Percentiles rank a stretch among this genome's conserved stretches.
Evolutionary conservation across 2,329 filamentous ascomycete genomes (phyloP).

Genomic region (Huntiella omanensis): DNA sequence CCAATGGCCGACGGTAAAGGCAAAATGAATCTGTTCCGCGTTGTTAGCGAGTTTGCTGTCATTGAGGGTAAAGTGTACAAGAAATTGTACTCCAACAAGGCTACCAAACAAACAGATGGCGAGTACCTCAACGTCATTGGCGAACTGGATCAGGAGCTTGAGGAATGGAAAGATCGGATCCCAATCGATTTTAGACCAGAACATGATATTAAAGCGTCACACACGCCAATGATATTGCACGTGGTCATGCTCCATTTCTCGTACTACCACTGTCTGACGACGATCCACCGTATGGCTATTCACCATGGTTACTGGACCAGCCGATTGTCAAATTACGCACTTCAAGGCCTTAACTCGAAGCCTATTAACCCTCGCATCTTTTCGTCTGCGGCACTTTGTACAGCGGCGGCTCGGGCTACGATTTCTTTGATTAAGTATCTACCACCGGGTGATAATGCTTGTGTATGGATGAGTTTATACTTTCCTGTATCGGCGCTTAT

Average conservation of each 20-base stretch:
- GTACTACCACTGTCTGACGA: constrained; percentile 95
- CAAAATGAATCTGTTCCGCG: constrained; percentile 85
- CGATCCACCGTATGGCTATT: constrained; percentile 95
- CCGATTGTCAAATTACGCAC: constrained; percentile 80
- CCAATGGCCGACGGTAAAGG: constrained; percentile 72
- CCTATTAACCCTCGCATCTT: constrained; percentile 89
- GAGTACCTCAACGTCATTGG: constrained; percentile 91
- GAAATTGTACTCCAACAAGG: constrained; percentile 78
- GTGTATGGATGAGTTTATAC: constrained; percentile 92
- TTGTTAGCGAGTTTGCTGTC: constrained; percentile 77
- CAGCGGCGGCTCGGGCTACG: constrained; percentile 77
- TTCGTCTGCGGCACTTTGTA: constrained; percentile 80
- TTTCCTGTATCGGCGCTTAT: constrained; percentile 92
- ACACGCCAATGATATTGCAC: constrained; percentile 85
- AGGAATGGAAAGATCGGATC: constrained; percentile 92
- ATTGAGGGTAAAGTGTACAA: constrained; percentile 94
- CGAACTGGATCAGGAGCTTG: constrained; percentile 72
- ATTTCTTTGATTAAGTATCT: constrained; percentile 93
- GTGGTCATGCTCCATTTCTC: constrained; percentile 88
- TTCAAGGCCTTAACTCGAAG: constrained; percentile 77
- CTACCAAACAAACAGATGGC: constrained; percentile 77
- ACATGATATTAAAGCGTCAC: constrained; percentile 81
- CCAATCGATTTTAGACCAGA: constrained; percentile 94
- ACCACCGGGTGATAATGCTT: constrained; percentile 82
- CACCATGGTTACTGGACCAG: constrained; percentile 98